Evolutionary conservation across 495 filamentous ascomycete species (phyloP), one percentile per base, ranked within the genome.

Genomic region (Bacidia gigantensis): DNA sequence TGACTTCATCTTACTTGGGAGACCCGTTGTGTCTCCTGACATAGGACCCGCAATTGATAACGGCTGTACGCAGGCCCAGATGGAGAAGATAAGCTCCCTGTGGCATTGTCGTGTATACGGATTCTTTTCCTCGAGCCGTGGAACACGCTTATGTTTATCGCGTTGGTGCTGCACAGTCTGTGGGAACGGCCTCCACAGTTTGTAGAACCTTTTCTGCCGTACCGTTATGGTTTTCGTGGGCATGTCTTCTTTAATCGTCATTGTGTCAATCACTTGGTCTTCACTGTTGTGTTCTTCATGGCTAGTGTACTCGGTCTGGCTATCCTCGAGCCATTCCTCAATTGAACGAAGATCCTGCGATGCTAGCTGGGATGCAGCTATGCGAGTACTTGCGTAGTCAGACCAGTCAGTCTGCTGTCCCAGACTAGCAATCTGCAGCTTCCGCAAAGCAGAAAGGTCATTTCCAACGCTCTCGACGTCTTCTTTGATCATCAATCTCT

Each of bases 341-440:
- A 44, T 17, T 5, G 41, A 9, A 22, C 41, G 41, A 44, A 17
- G 41, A 44, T 44, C 41, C 17, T 44, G 41, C 20, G 41, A 44
- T 5, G 41, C 41, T 17, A 44, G 5, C 20, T 44, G 41, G 5
- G 41, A 44, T 9, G 41, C 41, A 44, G 20, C 41, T 7, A 44
- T 22, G 5, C 20, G 41, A 44, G 41, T 9, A 17, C 41, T 18
- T 17, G 41, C 20, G 20, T 22, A 44, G 9, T 44, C 41, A 44
- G 41, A 44, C 41, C 41, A 44, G 5, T 44, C 41, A 22, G 9
- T 44, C 17, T 5, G 41, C 20, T 44, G 41, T 9, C 41, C 41
- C 20, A 44, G 41, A 17, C 41, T 44, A 18, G 41, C 41, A 44
- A 44, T 44, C 41, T 44, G 41, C 20, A 44, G 41, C 20, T 44